Evolutionary conservation across 176 grass and related monocot species (phyloP).

Genomic region (Secale cereale): DNA sequence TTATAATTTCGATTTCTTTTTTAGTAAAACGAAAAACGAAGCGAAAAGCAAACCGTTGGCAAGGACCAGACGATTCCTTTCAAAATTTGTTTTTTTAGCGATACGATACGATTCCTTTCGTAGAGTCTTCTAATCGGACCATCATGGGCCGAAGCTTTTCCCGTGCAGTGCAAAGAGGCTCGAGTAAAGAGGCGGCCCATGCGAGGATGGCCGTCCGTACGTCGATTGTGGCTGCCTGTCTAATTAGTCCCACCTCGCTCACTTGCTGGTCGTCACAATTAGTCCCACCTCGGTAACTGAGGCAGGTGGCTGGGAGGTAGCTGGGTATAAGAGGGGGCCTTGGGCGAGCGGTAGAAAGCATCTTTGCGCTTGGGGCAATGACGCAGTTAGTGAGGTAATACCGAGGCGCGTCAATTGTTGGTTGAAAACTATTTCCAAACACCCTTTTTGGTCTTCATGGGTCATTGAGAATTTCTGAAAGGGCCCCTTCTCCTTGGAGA

Average conservation of each 20-base stretch:
- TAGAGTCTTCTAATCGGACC: neutral
- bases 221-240: neutral
- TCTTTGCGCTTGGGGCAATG: slow-evolving; percentile 99
- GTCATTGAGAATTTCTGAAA: no score
- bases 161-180: neutral
- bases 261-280: no score
- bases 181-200: neutral
- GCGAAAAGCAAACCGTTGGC: no score
- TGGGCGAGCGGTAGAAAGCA: fast-evolving
- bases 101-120: neutral
- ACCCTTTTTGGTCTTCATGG: no score
- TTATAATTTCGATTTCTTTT: no score
- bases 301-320: no score
- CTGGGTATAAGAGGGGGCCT: neutral
- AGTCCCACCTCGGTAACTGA: no score
- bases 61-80: neutral
- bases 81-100: neutral
- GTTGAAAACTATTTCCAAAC: no score
- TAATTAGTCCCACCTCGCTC: no score
- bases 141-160: neutral
- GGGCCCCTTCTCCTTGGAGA: no score
- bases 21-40: no score
- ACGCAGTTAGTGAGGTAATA: slow-evolving; percentile 76
- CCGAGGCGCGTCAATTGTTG: slow-evolving; percentile 84
- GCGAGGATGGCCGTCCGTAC: neutral